phyloP scores from a whole-genome alignment of 2,329 filamentous ascomycete species.

The Colletotrichum sp. region DNA sequence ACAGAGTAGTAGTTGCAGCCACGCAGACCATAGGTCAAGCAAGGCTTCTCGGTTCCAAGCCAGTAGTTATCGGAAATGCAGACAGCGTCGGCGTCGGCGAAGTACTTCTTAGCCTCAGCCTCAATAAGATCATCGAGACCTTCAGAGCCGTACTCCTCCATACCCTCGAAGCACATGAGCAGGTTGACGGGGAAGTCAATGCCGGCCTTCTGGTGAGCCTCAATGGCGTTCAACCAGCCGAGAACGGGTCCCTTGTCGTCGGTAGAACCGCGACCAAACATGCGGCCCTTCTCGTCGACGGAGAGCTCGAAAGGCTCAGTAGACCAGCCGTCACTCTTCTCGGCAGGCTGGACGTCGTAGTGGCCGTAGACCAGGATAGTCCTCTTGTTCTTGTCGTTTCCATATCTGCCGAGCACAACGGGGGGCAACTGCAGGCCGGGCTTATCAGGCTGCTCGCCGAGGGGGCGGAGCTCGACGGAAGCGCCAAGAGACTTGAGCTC shows the following conservation, averaged over 20 bases:
- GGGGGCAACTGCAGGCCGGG: slow-evolving; percentile 91
- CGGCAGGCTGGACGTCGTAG: slow-evolving; percentile 97
- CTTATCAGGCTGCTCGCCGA: slow-evolving; percentile 92
- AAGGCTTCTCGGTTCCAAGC: slow-evolving; percentile 98
- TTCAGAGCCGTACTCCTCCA: slow-evolving; percentile 99
- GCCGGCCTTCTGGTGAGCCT: slow-evolving; percentile 94
- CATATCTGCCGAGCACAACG: slow-evolving; percentile 90
- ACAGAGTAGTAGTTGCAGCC: slow-evolving; percentile 98
- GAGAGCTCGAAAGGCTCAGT: slow-evolving; percentile 92
- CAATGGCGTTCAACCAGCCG: slow-evolving; percentile 97
- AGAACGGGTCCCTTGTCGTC: slow-evolving; percentile 98
- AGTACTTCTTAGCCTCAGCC: slow-evolving; percentile 90
- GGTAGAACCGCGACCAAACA: slow-evolving; percentile 95
- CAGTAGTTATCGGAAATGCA: slow-evolving; percentile 99
- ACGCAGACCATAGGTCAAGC: slow-evolving; percentile 94
- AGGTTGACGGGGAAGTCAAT: slow-evolving; percentile 97
- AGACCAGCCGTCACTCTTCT: slow-evolving; percentile 92
- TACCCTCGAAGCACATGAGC: slow-evolving; percentile 99
- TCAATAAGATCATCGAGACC: slow-evolving; percentile 95
- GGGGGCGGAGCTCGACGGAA: slow-evolving; percentile 81
- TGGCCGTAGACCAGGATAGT: slow-evolving; percentile 98
- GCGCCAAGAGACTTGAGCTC: slow-evolving; percentile 87
- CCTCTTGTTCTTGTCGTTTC: slow-evolving; percentile 88
- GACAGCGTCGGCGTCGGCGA: slow-evolving; percentile 93
- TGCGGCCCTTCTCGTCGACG: slow-evolving; percentile 88